Conservation (phyloP, 306 rosid species). For the Luffa acutangula region DNA sequence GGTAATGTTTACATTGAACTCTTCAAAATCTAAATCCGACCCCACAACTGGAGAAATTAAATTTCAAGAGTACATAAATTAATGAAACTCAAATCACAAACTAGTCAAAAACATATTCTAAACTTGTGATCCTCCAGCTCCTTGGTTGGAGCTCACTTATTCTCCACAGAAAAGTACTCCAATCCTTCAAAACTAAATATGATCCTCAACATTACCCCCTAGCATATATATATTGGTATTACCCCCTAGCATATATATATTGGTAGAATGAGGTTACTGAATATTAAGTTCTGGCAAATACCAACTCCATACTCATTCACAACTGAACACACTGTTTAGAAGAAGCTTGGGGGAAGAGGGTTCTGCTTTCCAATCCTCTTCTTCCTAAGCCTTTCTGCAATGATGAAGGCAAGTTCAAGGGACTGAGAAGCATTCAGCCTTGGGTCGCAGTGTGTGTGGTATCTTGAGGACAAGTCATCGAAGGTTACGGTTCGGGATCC, state of each 20-base stretch:
- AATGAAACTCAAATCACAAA: background rate
- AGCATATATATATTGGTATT: background rate
- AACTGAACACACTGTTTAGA: background rate
- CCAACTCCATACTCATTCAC: background rate
- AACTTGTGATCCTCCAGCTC: constrained; percentile 7
- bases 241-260: background rate
- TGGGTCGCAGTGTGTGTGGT: constrained; percentile 76
- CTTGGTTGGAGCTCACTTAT: constrained; percentile 8
- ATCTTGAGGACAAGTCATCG: constrained; percentile 62
- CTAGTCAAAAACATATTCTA: background rate
- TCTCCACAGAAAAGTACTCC: background rate
- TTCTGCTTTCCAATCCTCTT: constrained; percentile 44
- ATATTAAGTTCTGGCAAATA: background rate
- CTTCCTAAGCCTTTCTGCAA: constrained; percentile 67
- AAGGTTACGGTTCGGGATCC: constrained; percentile 63
- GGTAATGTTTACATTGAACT: background rate
- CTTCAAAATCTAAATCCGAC: background rate
- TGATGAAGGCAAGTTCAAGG: constrained; percentile 58
- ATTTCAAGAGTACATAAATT: background rate
- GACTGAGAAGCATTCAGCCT: constrained; percentile 73
- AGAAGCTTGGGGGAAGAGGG: constrained; percentile 17
- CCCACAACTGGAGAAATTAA: background rate
- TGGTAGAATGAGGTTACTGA: background rate
- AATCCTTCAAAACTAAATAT: constrained; percentile 5
- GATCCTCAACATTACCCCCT: background rate